Evolutionary conservation across 2,329 filamentous ascomycete species (phyloP).

Genomic region (Cytospora chrysosperma): DNA sequence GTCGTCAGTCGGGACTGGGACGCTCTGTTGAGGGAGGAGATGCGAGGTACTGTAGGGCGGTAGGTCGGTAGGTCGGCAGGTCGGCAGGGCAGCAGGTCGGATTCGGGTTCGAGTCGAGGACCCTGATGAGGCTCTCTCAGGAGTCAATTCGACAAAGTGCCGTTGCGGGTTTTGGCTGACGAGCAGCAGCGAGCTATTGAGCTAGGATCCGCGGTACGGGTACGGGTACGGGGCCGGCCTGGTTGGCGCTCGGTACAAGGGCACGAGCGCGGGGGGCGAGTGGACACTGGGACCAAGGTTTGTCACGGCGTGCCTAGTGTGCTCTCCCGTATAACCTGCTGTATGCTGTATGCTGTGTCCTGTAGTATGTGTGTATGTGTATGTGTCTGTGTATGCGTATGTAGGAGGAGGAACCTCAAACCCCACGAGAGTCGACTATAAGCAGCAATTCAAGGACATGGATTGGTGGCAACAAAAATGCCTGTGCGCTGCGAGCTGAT

Average conservation of each 20-base stretch:
- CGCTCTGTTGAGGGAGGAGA: constrained; percentile 1
- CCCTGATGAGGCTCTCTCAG: constrained; percentile 4
- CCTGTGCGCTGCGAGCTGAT: constrained; percentile 4
- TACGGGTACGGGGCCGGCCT: constrained; percentile 5
- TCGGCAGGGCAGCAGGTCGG: too few species aligned
- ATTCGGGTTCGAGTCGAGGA: constrained; percentile 8
- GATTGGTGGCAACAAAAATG: constrained; percentile 15
- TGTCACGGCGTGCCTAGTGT: neutral
- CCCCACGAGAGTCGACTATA: constrained; percentile 9
- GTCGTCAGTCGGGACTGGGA: constrained; percentile 2
- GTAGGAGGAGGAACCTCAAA: constrained; percentile 13
- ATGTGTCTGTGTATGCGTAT: neutral
- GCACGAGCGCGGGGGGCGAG: constrained; percentile 8
- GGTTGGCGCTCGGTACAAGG: neutral
- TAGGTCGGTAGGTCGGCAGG: too few species aligned
- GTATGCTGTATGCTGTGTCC: neutral
- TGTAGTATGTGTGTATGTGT: constrained; percentile 2
- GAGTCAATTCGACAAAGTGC: constrained; percentile 7
- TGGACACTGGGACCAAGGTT: constrained; percentile 4
- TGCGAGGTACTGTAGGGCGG: too few species aligned
- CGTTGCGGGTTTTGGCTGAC: constrained; percentile 9
- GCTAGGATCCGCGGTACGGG: constrained; percentile 14
- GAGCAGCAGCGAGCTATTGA: constrained; percentile 5
- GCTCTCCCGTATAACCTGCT: neutral
- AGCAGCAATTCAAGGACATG: constrained; percentile 3